Evolutionary conservation across 2,329 filamentous ascomycete genomes (phyloP).

Genomic region (Trichoderma polysporum): DNA sequence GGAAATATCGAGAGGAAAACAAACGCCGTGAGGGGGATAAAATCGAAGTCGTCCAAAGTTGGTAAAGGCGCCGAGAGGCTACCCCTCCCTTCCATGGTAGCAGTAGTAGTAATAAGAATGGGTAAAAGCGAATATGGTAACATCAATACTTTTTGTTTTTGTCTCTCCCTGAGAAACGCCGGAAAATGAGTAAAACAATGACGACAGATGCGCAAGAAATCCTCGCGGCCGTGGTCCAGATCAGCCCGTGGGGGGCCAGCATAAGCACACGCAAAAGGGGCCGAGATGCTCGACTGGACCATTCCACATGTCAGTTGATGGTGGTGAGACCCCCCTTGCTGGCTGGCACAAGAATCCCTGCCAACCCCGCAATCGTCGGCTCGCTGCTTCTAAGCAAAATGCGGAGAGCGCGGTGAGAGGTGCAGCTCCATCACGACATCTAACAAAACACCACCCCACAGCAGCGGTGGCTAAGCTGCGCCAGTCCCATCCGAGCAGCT

Average conservation of each 20-base stretch:
- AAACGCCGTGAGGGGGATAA: background rate
- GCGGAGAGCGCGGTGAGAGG: constrained; percentile 19
- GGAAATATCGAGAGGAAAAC: background rate
- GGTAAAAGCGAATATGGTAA: background rate
- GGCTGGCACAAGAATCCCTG: constrained; percentile 24
- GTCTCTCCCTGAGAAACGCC: constrained; percentile 4
- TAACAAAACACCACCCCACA: constrained; percentile 13
- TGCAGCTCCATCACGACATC: constrained; percentile 17
- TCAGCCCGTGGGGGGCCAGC: background rate
- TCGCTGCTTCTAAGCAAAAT: constrained; percentile 8
- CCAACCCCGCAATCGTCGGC: constrained; percentile 29
- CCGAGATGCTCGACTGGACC: background rate
- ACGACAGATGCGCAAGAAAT: background rate
- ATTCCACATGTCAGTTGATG: background rate
- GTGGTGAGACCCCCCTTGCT: constrained; percentile 11
- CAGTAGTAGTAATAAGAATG: background rate
- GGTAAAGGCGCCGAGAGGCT: background rate
- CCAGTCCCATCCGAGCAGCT: background rate
- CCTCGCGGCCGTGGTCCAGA: background rate
- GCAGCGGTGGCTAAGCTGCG: background rate
- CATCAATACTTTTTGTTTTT: constrained; percentile 8
- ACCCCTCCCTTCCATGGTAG: background rate
- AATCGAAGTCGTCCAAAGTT: background rate
- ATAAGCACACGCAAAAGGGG: background rate
- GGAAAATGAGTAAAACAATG: constrained; percentile 1